phyloP scores from a whole-genome alignment of 2,329 filamentous ascomycete species.

The Trichoderma sp. region DNA sequence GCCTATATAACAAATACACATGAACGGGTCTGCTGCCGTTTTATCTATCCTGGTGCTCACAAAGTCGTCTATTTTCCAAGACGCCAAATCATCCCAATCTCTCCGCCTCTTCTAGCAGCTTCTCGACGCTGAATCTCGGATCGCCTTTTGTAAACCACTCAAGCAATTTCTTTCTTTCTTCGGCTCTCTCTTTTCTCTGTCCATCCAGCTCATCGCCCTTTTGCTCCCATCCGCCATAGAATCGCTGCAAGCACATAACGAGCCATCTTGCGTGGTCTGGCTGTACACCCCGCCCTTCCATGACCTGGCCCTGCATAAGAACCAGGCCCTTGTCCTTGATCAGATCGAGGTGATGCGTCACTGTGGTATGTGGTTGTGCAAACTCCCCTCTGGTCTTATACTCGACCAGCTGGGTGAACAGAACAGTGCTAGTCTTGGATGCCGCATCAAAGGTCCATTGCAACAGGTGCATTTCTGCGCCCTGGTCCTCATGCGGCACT shows the following conservation, averaged over 20 bases:
- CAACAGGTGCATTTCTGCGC: conserved; percentile 91
- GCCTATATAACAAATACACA: conserved; percentile 8
- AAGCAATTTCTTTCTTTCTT: conserved; percentile 67
- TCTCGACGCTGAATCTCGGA: conserved; percentile 75
- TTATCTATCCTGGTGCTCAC: background rate
- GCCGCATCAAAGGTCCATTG: conserved; percentile 87
- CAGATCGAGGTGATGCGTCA: conserved; percentile 88
- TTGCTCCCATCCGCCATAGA: conserved; percentile 70
- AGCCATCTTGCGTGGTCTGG: conserved; percentile 85
- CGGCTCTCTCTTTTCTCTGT: conserved; percentile 53
- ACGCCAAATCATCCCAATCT: conserved; percentile 54
- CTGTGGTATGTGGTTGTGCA: conserved; percentile 85
- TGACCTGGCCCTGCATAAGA: conserved; percentile 78
- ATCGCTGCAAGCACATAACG: conserved; percentile 89
- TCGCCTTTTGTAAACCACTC: conserved; percentile 82
- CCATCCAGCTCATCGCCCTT: conserved; percentile 36
- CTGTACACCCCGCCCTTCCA: conserved; percentile 71
- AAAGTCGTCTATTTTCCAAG: background rate
- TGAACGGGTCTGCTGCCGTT: background rate
- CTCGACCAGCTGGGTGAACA: conserved; percentile 92
- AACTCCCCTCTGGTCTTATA: conserved; percentile 90
- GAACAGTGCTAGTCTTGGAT: conserved; percentile 66
- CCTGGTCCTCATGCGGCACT: conserved; percentile 64
- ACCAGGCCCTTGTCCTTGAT: conserved; percentile 72
- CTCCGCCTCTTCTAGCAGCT: conserved; percentile 85